Evolutionary conservation across 2,329 filamentous ascomycete genomes (phyloP), one percentile per base, ranked within the genome.

Genomic region (Cladorrhinum sp.): DNA sequence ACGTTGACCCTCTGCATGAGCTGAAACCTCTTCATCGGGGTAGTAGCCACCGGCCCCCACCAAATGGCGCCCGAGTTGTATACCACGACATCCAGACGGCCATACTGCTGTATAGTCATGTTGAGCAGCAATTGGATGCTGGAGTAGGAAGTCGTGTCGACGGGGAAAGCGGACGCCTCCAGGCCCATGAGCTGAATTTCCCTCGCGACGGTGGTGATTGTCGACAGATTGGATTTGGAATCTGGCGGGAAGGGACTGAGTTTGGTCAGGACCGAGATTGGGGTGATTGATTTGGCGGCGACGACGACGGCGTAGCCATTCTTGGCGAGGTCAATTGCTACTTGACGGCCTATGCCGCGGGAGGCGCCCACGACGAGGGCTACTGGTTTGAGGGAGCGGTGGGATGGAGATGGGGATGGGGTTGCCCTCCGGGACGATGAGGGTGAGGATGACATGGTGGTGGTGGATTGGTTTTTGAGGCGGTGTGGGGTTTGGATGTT

Each of bases 11-110:
- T 79, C 74, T 92, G 89, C 87, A 93, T 91, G 66, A 89, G 82
- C 72, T 86, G 85, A 76, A 91, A 94, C n/a, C 90, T 82, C 73
- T 88, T 89, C 65, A 89, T 77, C 0, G 89, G 87, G 0, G 90
- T 94, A 52, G 86, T 83, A 56, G 86, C 82, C 0, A 96, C 85
- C 1, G 88, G 82, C 0, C 88, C 83, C 90, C 91, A 94, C 87
- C 88, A 95, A 66, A 96, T 92, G 2, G 91, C 91, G 46, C 91
- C 91, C 0, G 88, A 87, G 72, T 95, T 96, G 78, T 96, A 96
- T 54, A 95, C 74, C 2, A 96, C 75, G 0, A 89, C 87, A 71
- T 95, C 90, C 2, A 96, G 77, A 21, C 82, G 82, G 49, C 81
- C 80, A 68, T 89, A 88, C 3, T 73, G 77, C 68, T 84, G 24